These are phyloP conservation scores for Cutaneotrichosporon sp. DNA, from an alignment of 1,284 basidiomycete genomes.

Conservation along the genomic window DNA sequence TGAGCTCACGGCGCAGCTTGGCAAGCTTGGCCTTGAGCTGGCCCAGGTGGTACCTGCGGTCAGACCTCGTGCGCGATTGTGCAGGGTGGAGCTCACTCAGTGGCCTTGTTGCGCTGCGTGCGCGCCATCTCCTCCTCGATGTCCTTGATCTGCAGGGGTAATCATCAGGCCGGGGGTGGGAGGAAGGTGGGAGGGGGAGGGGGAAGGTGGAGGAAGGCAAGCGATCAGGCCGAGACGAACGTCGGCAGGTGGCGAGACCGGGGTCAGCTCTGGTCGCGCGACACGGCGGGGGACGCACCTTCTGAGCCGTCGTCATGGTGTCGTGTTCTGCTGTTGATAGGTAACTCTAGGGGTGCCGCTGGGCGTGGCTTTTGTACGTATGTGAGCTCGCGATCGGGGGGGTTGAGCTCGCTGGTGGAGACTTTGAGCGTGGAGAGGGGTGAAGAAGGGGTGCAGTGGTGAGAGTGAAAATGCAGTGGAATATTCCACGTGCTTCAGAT, in stretches of 20 bases:
- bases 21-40: conserved; percentile 97
- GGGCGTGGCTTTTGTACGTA: conserved; percentile 1
- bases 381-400: not conserved
- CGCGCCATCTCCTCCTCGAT: conserved; percentile 56
- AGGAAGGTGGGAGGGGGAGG: not conserved
- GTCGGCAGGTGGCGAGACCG: conserved; percentile 2
- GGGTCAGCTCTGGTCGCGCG: not conserved
- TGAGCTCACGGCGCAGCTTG: conserved; percentile 93
- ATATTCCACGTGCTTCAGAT: conserved; percentile 5
- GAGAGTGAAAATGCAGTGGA: not conserved
- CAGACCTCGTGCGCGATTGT: too few relatives aligned
- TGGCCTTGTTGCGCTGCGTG: conserved; percentile 85
- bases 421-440: not conserved
- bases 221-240: too few relatives aligned
- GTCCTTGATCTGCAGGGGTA: conserved; percentile 46
- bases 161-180: not conserved
- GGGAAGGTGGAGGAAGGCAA: not conserved
- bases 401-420: not conserved
- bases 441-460: not conserved
- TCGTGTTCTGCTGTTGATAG: not conserved
- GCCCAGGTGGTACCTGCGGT: conserved; percentile 80
- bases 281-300: conserved; percentile 28
- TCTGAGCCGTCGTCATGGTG: conserved; percentile 54
- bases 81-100: conserved; percentile 46
- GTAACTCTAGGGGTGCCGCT: not conserved